Base-by-base conservation (phyloP, 78 protist genomes). In the Dictyostelium capitatum region DNA sequence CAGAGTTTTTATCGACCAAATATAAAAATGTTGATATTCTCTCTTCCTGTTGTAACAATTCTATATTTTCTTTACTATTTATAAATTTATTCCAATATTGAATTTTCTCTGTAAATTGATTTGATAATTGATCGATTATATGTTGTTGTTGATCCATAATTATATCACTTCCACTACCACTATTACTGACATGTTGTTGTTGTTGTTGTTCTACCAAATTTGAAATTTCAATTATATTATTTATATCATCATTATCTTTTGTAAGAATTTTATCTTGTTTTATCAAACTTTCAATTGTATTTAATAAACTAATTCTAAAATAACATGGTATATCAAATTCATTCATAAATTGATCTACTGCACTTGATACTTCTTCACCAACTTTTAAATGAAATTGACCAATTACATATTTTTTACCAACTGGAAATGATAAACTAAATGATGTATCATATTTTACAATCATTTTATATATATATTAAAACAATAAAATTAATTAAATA, bases 241-340 rank as follows among this genome's bases (percentile, higher is more conserved):
- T 41, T 19, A 25, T 54, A 73, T 83, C 91, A 0, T 54, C 37
- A 12, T 56, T 20, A 46, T 83, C 91, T 30, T 73, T 70, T 32
- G 75, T 70, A 4, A 25, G 9, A 0, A 73, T 37, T 53, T 73
- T 53, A 20, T 83, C 47, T 54, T 57, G 43, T 11, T 83, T 50
- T 54, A 73, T 14, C 3, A 83, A 56, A 15, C 41, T 56, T 32
- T 83, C 91, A 28, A 85, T 62, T 14, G 83, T 75, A 20, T 48
- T 53, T 15, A 85, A 37, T 25, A 85, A 53, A 28, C 72, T 57
- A 23, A 75, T 79, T 32, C 83, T 51, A 4, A 75, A 46, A 64
- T 85, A 85, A 2, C 65, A 32, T 11, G 92, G 92, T n/a, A 85
- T 56, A 64, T 85, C 92, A 75, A 25, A 85, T 51, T 85, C 92